Evolutionary conservation across 768 basidiomycete genomes (phyloP).

Genomic region (Saitozyma podzolica): DNA sequence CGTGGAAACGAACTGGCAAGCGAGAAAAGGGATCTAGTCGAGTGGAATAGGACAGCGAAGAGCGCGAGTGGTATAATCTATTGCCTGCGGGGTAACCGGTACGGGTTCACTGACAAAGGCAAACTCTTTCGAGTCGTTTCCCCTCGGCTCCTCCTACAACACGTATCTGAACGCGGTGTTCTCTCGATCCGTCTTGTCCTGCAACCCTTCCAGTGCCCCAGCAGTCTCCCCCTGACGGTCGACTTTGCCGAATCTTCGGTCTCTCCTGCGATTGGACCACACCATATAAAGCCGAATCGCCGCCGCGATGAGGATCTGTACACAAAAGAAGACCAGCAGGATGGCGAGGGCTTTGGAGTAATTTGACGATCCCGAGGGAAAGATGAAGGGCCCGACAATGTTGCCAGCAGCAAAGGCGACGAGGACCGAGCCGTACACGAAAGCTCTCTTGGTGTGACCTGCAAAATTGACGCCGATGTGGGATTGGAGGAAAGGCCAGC

Average conservation of each 20-base stretch:
- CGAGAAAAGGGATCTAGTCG: no score
- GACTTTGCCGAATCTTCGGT: conserved; percentile 12
- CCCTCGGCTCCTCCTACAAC: no score
- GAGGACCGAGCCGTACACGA: conserved; percentile 20
- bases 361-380: conserved; percentile 13
- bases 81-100: no score
- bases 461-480: conserved; percentile 22
- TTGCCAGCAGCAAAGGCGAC: conserved; percentile 19
- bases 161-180: no score
- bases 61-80: no score
- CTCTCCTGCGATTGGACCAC: conserved; percentile 12
- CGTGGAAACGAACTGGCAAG: no score
- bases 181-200: no score
- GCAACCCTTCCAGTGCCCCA: no score
- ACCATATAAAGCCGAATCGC: conserved; percentile 17
- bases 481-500: conserved; percentile 21
- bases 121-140: no score
- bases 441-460: conserved; percentile 22
- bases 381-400: conserved; percentile 29
- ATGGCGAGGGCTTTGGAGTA: conserved; percentile 22
- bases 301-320: conserved; percentile 15
- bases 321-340: conserved; percentile 24
- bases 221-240: background rate
- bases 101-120: no score
- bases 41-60: no score